phyloP scores from a whole-genome alignment of 2,329 filamentous ascomycete species.

The Aureobasidium sp. region DNA sequence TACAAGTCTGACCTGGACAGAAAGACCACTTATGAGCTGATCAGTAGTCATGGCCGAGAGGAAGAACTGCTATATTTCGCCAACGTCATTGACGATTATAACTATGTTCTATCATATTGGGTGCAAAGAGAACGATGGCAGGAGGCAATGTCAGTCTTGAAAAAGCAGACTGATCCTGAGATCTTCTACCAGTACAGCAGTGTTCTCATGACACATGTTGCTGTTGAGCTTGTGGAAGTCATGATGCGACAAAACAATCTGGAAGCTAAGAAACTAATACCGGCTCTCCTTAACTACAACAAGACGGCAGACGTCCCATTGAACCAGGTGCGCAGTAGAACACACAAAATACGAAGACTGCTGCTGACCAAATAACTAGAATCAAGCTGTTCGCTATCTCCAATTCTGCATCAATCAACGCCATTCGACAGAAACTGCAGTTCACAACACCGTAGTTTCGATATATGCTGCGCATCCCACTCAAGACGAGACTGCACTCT shows the following conservation, averaged over 20 bases:
- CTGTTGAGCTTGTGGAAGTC: slow-evolving; percentile 85
- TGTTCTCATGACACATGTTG: slow-evolving; percentile 86
- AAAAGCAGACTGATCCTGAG: slow-evolving; percentile 85
- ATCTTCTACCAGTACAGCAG: slow-evolving; percentile 96
- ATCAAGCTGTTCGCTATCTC: slow-evolving; percentile 90
- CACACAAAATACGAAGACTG: neutral
- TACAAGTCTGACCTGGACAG: slow-evolving; percentile 83
- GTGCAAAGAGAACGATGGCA: slow-evolving; percentile 89
- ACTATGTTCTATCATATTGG: slow-evolving; percentile 95
- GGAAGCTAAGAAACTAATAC: slow-evolving; percentile 80
- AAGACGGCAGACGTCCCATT: slow-evolving; percentile 61
- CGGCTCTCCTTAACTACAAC: slow-evolving; percentile 90
- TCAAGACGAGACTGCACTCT: slow-evolving; percentile 73
- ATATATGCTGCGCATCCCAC: slow-evolving; percentile 86
- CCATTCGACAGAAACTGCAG: slow-evolving; percentile 70
- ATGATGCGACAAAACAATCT: slow-evolving; percentile 86
- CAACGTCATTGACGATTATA: slow-evolving; percentile 80
- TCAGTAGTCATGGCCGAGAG: slow-evolving; percentile 90
- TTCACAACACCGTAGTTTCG: slow-evolving; percentile 95
- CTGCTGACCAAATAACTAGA: slow-evolving; percentile 36
- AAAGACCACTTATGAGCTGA: slow-evolving; percentile 90
- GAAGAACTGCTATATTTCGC: slow-evolving; percentile 89
- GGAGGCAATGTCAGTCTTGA: slow-evolving; percentile 79
- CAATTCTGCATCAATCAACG: slow-evolving; percentile 88
- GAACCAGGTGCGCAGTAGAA: slow-evolving; percentile 20